Base-by-base conservation (phyloP, 202 grass and related monocot genomes). In the Setaria viridis region DNA sequence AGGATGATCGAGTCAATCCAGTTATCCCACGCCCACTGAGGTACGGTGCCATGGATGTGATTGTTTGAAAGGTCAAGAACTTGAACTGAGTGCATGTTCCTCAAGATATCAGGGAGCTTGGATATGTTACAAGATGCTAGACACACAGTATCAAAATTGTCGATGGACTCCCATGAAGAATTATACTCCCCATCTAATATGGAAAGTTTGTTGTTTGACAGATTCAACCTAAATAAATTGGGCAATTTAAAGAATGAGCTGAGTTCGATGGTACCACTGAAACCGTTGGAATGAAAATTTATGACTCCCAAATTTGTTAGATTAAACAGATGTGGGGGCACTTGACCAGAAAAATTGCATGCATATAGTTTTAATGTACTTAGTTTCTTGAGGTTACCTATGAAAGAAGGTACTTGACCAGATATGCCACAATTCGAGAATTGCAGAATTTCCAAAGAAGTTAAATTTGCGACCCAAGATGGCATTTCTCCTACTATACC, bases 61-160 rank as follows among this genome's bases (percentile, higher is more conserved):
- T 97, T 97, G 21, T 77, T 62, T 47, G 94, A 97, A 34, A 97
- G 91, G 85, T 97, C 89, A 55, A 88, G 64, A 48, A 83, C 21
- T 16, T 0, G 0, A 50, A 92, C n/a, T 0, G 0, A 0, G 73
- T 20, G 0, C 29, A 90, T 90, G 20, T 89, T 14, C 34, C 56
- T 88, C 41, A 97, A 67, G 41, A 77, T 50, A 80, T 33, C 39
- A 70, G 94, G 94, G 66, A 94, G 33, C 55, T 78, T 85, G 71
- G 72, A 79, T 54, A 97, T 62, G 74, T 92, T 89, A 91, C 94
- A 94, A 34, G 72, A 85, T 55, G 81, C 89, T 72, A 92, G 70
- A 13, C 69, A 65, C 41, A 97, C 43, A 10, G 79, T 72, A 1
- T 12, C 51, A 37, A 97, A 51, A 15, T 33, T 5, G 80, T 1